Evolutionary conservation across 345 rosid species (phyloP).

Genomic region (Eucalyptus cloeziana): DNA sequence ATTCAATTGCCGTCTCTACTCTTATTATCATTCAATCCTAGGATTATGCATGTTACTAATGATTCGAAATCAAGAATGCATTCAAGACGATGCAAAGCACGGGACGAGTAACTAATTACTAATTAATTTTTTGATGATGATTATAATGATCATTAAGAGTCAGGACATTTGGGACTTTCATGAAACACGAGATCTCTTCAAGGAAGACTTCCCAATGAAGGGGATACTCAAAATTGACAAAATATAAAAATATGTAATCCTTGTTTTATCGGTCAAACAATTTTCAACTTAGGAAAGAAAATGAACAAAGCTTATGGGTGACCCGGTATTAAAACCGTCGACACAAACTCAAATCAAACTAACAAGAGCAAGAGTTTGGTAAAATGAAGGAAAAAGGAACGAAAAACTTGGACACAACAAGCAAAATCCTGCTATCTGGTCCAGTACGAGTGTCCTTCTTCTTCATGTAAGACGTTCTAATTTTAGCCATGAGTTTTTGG

Average conservation of each 20-base stretch:
- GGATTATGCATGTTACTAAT: background rate
- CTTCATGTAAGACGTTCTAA: background rate
- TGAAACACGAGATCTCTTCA: background rate
- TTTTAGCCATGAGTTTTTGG: background rate
- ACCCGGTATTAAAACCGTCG: background rate
- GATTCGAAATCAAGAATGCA: background rate
- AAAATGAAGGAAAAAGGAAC: background rate
- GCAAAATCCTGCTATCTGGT: background rate
- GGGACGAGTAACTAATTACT: background rate
- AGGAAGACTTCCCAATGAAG: background rate
- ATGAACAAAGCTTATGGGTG: background rate
- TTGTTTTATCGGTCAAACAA: background rate
- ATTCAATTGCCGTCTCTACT: background rate
- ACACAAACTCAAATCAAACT: background rate
- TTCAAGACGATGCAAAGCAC: fast-evolving
- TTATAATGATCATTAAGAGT: background rate
- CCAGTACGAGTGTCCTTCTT: background rate
- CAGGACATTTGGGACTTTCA: background rate
- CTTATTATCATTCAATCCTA: background rate
- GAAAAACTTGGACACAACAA: background rate
- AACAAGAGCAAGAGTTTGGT: background rate
- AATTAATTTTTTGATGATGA: background rate
- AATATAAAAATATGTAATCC: background rate
- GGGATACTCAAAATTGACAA: background rate
- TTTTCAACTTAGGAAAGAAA: background rate